Conservation (phyloP, 2,329 filamentous ascomycete species). For the Exophiala oligosperma region DNA sequence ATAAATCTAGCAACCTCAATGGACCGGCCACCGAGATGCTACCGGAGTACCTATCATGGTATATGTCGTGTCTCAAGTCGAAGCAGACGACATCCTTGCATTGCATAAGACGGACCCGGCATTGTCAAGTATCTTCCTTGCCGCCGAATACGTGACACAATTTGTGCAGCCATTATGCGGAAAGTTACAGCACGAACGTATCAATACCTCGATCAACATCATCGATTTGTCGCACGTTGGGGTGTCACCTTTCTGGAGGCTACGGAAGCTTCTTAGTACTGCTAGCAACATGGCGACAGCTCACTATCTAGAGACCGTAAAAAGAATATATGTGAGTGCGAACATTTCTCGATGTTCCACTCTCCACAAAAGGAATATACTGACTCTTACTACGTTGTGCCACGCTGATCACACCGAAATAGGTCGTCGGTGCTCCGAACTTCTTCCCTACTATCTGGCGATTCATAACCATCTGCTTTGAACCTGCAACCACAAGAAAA, state of each 20-base stretch:
- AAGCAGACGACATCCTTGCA: slow-evolving; percentile 9
- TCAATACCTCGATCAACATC: slow-evolving; percentile 10
- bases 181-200: slow-evolving; percentile 4
- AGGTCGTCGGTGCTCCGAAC: slow-evolving; percentile 33
- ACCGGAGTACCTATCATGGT: slow-evolving; percentile 89
- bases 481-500: slow-evolving; percentile 29
- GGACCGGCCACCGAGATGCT: slow-evolving; percentile 84
- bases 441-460: slow-evolving; percentile 92
- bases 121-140: slow-evolving; percentile 10
- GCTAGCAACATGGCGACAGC: slow-evolving; percentile 12
- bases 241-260: slow-evolving; percentile 6
- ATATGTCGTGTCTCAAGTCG: slow-evolving; percentile 46
- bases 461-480: slow-evolving; percentile 93
- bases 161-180: slow-evolving; percentile 14
- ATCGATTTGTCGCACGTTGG: slow-evolving; percentile 9
- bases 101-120: slow-evolving; percentile 9
- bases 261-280: slow-evolving; percentile 7
- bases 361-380: no score
- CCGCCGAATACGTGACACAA: slow-evolving; percentile 13
- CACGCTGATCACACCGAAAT: slow-evolving; percentile 1
- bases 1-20: slow-evolving; percentile 60
- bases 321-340: slow-evolving; percentile 12
- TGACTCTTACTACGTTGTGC: slow-evolving; percentile 1
- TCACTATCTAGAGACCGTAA: slow-evolving; percentile 13
- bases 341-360: neutral